These are phyloP conservation scores for Pseudogymnoascus sp. DNA, from an alignment of 2,329 filamentous ascomycete species.

Conservation along the genomic window DNA sequence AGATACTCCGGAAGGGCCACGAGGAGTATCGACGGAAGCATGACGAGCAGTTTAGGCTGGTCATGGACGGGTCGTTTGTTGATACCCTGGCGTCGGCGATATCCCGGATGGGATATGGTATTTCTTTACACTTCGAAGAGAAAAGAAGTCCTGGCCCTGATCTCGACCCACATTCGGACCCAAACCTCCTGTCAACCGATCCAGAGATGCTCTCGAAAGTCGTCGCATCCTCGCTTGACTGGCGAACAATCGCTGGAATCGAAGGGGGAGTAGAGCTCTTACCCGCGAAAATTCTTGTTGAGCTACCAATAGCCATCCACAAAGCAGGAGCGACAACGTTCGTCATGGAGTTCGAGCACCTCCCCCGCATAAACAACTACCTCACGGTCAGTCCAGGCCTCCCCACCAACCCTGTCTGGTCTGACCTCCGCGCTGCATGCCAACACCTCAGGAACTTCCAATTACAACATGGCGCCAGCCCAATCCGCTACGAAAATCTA, in stretches of 20 bases:
- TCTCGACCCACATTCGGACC: not conserved
- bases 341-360: no score
- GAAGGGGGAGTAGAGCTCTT: not conserved
- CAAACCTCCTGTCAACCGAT: not conserved
- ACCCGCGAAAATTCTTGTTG: not conserved
- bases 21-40: not conserved
- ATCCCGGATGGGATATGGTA: not conserved
- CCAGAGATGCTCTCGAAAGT: not conserved
- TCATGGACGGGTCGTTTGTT: not conserved
- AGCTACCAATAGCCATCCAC: conserved; percentile 4
- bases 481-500: no score
- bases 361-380: not conserved
- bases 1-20: not conserved
- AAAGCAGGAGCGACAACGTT: not conserved
- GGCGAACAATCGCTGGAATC: not conserved
- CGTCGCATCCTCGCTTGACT: not conserved
- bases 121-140: not conserved
- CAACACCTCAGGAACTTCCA: not conserved
- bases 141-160: not conserved
- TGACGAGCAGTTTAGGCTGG: not conserved
- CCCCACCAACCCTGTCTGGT: not conserved
- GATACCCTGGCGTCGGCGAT: not conserved
- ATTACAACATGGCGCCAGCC: no score
- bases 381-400: not conserved
- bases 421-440: not conserved